phyloP scores from a whole-genome alignment of 1,284 basidiomycete species.

The Malassezia furfur region DNA sequence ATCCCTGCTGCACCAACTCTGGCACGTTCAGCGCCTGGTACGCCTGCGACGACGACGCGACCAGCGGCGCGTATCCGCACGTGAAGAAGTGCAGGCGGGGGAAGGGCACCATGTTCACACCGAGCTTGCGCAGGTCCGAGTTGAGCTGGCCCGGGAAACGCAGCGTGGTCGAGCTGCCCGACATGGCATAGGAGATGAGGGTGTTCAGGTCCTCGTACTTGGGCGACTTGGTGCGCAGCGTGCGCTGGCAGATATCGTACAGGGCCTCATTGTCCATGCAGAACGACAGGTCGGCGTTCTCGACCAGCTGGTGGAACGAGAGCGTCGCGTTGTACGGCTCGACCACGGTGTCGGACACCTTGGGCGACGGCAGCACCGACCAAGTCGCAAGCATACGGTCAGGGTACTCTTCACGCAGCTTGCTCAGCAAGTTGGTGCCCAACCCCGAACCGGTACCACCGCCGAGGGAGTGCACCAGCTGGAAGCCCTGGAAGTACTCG shows the following conservation, averaged over 20 bases:
- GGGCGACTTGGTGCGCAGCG: conserved; percentile 60
- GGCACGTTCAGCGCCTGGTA: conserved; percentile 53
- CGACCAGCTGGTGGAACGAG: conserved; percentile 80
- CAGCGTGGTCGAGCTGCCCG: conserved; percentile 75
- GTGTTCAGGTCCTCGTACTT: conserved; percentile 38
- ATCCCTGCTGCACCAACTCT: conserved; percentile 40
- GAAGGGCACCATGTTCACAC: conserved; percentile 64
- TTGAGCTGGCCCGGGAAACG: conserved; percentile 91
- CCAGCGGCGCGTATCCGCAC: conserved; percentile 48
- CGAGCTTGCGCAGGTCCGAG: conserved; percentile 84
- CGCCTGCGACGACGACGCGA: conserved; percentile 49
- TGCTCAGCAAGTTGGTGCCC: conserved; percentile 45
- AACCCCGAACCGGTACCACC: conserved; percentile 58
- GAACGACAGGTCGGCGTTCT: conserved; percentile 76
- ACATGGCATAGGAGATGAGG: conserved; percentile 77
- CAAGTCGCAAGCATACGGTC: conserved; percentile 84
- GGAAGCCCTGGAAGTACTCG: conserved; percentile 86
- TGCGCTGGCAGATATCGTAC: conserved; percentile 71
- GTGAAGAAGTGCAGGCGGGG: conserved; percentile 49
- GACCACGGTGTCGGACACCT: conserved; percentile 89
- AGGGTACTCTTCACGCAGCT: conserved; percentile 50
- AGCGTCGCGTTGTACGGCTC: conserved; percentile 90
- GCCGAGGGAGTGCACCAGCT: conserved; percentile 81
- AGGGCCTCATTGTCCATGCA: conserved; percentile 90
- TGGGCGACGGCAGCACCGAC: conserved; percentile 81